Base-by-base conservation (phyloP, 768 basidiomycete genomes). In the Vararia minispora region DNA sequence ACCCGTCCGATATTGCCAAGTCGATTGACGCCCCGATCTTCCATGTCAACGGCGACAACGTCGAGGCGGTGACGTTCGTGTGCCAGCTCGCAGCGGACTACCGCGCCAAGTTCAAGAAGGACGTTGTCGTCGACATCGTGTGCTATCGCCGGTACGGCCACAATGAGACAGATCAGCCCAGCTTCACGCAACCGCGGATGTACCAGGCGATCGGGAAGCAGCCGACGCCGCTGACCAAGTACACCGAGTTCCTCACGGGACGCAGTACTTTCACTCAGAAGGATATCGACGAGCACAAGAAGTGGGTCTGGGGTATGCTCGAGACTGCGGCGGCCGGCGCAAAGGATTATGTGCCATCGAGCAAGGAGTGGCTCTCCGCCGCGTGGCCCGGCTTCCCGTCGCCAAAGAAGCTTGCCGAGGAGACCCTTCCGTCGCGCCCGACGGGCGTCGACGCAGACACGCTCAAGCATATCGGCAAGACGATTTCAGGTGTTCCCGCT, bases 91-190 rank as follows among this genome's bases (percentile, higher is more conserved):
- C 94, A 20, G 94, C 94, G 22, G 94, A 99, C 59, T 99, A 89
- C 64, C 81, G 94, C 35, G 91, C 94, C 49, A 94, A 90, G 63
- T 99, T 80, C 73, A 95, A 94, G 73, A 92, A 87, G 67, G 95
- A 99, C 57, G 94, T 99, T 46, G 94, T 99, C 52, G 65, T 99
- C 44, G 94, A 99, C 60, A 89, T 99, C 41, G 92, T 99, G 41
- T 99, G 95, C 65, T 99, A 97, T 67, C 86, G 95, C 47, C 89
- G 91, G 39, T 79, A 98, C 56, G 95, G 95, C n/a, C 95, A 99
- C 65, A 99, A 99, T 60, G 95, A 99, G 62, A 97, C 91, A 8
- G 95, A 99, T 56, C 95, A 99, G 59, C 95, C 95, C 18, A 84
- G 77, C 59, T 99, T 99, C 68, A 98, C 95, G 8, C 95, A 99